Evolutionary conservation across 768 basidiomycete genomes (phyloP), one percentile per base, ranked within the genome.

Genomic region (Hypholoma fasciculare): DNA sequence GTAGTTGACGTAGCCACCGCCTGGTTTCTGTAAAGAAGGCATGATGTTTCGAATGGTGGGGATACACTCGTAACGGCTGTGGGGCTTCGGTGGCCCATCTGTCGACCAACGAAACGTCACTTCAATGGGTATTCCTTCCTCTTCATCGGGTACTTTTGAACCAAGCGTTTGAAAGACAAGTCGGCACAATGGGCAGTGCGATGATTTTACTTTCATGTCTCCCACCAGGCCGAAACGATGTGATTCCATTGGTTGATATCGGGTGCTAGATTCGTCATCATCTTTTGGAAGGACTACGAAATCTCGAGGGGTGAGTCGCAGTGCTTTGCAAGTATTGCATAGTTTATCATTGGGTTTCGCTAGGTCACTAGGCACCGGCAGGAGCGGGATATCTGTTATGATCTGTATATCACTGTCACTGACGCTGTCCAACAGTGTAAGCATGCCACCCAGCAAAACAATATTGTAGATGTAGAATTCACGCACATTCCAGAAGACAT

Each of bases 101-200:
- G 37, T 34, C 17, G 17, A 30, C 55, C 55, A 56, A 12, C 14
- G 11, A 16, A 49, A 23, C 7, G 23, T 42, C 2, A 56, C 48
- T 39, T 23, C 11, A 16, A 42, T 26, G 14, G 30, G 30, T 6
- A 7, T 38, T 4, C 48, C 55, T 17, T 49, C 36, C 27, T 20
- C 47, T 6, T 40, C 46, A 2, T 38, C 40, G 9, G 55, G 55
- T 3, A 56, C 19, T 1, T 40, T 13, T 7, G 37, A 11, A 37
- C 47, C 47, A 13, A 56, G 13, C 13, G 55, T 39, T 5, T 37
- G 47, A 36, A 56, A 37, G 17, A 56, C 37, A 3, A 56, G 14
- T 5, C 55, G 46, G 14, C 55, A 56, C 14, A 56, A 49, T 38
- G 55, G 48, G 26, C 55, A 56, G 19, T 19, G 17, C 3, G 39